phyloP scores from a whole-genome alignment of 768 basidiomycete genomes.

The Calvatia gigantea region DNA sequence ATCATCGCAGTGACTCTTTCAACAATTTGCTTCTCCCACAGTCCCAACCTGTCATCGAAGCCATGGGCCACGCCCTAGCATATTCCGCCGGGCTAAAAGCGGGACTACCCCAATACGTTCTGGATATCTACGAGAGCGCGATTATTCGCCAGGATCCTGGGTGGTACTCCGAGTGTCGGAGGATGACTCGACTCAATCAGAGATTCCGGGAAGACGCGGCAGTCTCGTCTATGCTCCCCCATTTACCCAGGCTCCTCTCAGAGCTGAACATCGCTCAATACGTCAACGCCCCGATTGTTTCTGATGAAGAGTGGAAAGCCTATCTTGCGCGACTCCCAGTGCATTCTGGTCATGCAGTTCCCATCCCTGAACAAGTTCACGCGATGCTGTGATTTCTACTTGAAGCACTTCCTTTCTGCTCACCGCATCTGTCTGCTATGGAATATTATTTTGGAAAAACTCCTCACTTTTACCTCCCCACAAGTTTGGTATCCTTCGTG shows the following conservation, averaged over 20 bases:
- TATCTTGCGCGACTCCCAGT: conserved; percentile 38
- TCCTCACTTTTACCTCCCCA: neutral
- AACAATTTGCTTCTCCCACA: conserved; percentile 54
- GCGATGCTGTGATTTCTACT: conserved; percentile 35
- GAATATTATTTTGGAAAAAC: neutral
- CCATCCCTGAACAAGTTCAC: conserved; percentile 34
- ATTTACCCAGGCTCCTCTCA: conserved; percentile 37
- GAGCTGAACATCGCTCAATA: conserved; percentile 46
- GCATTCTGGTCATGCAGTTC: conserved; percentile 39
- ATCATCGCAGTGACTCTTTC: conserved; percentile 50
- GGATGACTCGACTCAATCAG: conserved; percentile 45
- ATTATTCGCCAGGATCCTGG: conserved; percentile 52
- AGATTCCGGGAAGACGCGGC: conserved; percentile 44
- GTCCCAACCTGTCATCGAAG: conserved; percentile 48
- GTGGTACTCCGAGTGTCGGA: conserved; percentile 55
- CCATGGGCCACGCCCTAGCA: conserved; percentile 62
- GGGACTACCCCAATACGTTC: conserved; percentile 42
- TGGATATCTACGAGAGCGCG: conserved; percentile 54
- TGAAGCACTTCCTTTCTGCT: neutral
- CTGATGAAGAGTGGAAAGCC: conserved; percentile 46
- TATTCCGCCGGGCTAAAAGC: conserved; percentile 49
- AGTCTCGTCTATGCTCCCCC: conserved; percentile 39
- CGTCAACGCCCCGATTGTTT: conserved; percentile 50
- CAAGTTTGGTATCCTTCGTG: neutral
- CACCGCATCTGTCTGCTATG: neutral